phyloP scores from a whole-genome alignment of 2,329 filamentous ascomycete species.

The Beauveria pseudobassiana region DNA sequence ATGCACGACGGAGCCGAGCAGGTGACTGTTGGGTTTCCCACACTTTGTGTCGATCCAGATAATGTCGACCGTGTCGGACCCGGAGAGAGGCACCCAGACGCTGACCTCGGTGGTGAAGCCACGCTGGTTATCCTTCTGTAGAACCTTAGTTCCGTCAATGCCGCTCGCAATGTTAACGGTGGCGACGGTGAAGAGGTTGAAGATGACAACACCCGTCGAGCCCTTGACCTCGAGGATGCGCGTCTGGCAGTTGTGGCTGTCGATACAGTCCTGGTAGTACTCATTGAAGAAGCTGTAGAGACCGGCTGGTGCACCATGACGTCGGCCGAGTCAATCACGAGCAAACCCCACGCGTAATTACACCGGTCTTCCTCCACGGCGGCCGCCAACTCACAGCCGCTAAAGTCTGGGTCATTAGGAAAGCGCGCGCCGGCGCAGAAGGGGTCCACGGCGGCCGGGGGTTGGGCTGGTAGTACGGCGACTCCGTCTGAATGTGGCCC shows the following conservation, averaged over 20 bases:
- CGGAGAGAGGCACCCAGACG: constrained; percentile 19
- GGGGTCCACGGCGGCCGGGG: constrained; percentile 36
- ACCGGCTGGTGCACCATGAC: constrained; percentile 44
- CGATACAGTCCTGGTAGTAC: constrained; percentile 43
- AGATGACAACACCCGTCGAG: constrained; percentile 12
- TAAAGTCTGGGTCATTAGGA: constrained; percentile 13
- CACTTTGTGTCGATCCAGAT: constrained; percentile 17
- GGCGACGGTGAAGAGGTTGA: constrained; percentile 9
- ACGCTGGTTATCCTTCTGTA: constrained; percentile 16
- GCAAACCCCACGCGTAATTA: constrained; percentile 40
- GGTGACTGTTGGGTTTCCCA: constrained; percentile 9
- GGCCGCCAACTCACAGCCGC: constrained; percentile 21
- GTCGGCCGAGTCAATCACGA: constrained; percentile 39
- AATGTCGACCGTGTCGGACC: constrained; percentile 15
- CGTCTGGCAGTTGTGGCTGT: constrained; percentile 38
- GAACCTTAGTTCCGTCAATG: constrained; percentile 11
- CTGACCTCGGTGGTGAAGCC: constrained; percentile 20
- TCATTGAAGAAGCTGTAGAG: constrained; percentile 54
- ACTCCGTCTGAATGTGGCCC: constrained; percentile 47
- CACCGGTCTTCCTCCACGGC: constrained; percentile 18
- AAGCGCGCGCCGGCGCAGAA: constrained; percentile 24
- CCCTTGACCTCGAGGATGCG: constrained; percentile 15
- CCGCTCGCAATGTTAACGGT: constrained; percentile 11
- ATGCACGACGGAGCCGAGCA: constrained; percentile 15
- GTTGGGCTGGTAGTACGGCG: constrained; percentile 49